A percentile compares a stretch with the other conserved stretches of the same genome.
Conservation (phyloP, 163 green algal species). For the Coccomyxa subellipsoidea region DNA sequence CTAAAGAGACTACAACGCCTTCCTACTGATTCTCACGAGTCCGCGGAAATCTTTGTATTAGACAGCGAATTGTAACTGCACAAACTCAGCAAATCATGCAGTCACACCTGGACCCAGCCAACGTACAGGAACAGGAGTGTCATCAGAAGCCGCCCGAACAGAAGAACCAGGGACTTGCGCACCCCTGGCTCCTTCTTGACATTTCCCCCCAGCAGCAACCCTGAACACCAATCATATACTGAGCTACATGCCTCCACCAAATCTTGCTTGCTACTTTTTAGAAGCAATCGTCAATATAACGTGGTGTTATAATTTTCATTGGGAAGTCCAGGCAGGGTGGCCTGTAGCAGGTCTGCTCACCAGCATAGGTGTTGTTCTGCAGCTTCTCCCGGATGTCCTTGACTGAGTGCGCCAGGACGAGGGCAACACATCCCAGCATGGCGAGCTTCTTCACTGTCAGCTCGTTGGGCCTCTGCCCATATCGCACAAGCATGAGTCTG, state of each 20-base stretch:
- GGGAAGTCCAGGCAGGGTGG: background rate
- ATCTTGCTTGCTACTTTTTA: no score
- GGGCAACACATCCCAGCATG: conserved; percentile 43
- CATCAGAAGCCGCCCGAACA: conserved; percentile 41
- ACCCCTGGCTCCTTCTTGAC: conserved; percentile 5
- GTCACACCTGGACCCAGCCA: conserved; percentile 24
- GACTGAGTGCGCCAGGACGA: conserved; percentile 27
- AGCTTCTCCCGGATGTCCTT: conserved; percentile 24
- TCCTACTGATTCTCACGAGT: no score
- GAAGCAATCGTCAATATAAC: no score
- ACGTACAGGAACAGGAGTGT: conserved; percentile 44
- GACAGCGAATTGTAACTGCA: no score
- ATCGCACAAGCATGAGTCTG: conserved; percentile 28
- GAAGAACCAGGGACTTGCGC: conserved; percentile 40
- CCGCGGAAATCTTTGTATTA: no score
- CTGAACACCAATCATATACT: background rate
- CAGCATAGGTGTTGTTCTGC: background rate
- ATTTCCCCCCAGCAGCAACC: conserved; percentile 17
- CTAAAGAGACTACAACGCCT: no score
- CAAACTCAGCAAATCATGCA: background rate
- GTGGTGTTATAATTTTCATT: background rate
- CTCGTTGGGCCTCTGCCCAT: conserved; percentile 45
- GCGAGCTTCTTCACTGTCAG: conserved; percentile 53
- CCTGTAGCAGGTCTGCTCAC: background rate
- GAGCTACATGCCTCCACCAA: no score